Percentiles rank a stretch among this genome's conserved stretches.
phyloP scores from a whole-genome alignment of 176 grass and related monocot genomes.

The Bothriochloa decipiens region DNA sequence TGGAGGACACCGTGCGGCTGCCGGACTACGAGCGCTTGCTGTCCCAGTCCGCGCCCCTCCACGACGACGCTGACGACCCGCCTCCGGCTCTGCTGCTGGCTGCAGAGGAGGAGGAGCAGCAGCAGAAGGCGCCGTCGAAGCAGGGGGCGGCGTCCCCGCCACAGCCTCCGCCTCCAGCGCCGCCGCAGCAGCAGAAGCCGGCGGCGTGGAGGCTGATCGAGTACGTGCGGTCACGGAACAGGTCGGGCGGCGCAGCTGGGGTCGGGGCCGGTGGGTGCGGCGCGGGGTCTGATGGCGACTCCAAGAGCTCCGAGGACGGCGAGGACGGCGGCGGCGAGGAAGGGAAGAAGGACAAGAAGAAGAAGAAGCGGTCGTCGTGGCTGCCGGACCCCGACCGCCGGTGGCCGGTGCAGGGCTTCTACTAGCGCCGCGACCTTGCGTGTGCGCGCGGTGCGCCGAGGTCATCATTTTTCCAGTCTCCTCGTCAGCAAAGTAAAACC shows the following conservation, averaged over 20 bases:
- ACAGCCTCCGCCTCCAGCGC: background rate
- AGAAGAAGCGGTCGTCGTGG: conserved; percentile 77
- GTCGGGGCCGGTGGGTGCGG: background rate
- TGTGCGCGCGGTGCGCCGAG: no score
- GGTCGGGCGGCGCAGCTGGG: background rate
- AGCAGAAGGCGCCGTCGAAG: conserved; percentile 6
- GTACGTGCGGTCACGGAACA: conserved; percentile 59
- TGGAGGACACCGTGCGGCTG: conserved; percentile 63
- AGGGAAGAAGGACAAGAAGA: conserved; percentile 38
- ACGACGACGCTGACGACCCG: conserved; percentile 21
- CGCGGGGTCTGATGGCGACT: conserved; percentile 42
- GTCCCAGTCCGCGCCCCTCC: conserved; percentile 58
- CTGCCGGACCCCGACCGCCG: conserved; percentile 70
- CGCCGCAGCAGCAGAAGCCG: conserved; percentile 53
- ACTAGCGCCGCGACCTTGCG: no score
- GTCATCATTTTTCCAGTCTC: background rate
- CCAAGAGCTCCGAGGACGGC: conserved; percentile 47
- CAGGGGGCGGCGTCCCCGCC: background rate
- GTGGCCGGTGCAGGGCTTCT: conserved; percentile 80
- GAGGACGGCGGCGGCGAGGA: conserved; percentile 4
- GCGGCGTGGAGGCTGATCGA: conserved; percentile 69
- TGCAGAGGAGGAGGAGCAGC: background rate
- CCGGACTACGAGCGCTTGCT: conserved; percentile 75
- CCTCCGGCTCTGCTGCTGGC: background rate
- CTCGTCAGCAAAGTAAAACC: background rate